phyloP scores from a whole-genome alignment of 2,329 filamentous ascomycete genomes.

The Sclerotinia glacialis region DNA sequence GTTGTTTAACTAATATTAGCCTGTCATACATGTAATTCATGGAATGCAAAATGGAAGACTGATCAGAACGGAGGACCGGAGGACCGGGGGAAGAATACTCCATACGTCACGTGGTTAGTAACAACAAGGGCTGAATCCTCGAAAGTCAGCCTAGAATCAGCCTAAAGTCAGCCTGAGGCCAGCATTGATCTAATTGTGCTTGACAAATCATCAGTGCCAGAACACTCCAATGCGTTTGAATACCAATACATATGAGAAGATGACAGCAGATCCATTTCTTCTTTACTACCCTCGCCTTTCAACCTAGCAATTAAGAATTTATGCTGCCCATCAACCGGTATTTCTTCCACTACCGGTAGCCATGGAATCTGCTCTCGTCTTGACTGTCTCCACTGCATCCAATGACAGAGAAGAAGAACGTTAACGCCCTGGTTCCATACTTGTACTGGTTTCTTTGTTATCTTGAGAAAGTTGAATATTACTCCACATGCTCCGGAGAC shows the following conservation, averaged over 20 bases:
- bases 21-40: background rate
- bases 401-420: background rate
- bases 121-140: background rate
- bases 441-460: background rate
- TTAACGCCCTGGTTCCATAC: too few relatives aligned
- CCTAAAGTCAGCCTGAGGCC: too few relatives aligned
- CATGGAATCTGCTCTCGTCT: background rate
- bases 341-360: background rate
- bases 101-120: background rate
- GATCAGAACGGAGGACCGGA: background rate
- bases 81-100: background rate
- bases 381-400: background rate
- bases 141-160: too few relatives aligned
- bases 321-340: background rate
- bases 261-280: too few relatives aligned
- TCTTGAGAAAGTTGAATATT: conserved; percentile 8
- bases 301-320: background rate
- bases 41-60: background rate
- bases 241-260: background rate
- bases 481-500: conserved; percentile 25
- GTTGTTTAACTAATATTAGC: background rate
- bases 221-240: too few relatives aligned
- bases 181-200: too few relatives aligned
- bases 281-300: background rate
- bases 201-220: too few relatives aligned